Base-by-base conservation (phyloP, 75 land plant genomes). In the Cunninghamia lanceolata region DNA sequence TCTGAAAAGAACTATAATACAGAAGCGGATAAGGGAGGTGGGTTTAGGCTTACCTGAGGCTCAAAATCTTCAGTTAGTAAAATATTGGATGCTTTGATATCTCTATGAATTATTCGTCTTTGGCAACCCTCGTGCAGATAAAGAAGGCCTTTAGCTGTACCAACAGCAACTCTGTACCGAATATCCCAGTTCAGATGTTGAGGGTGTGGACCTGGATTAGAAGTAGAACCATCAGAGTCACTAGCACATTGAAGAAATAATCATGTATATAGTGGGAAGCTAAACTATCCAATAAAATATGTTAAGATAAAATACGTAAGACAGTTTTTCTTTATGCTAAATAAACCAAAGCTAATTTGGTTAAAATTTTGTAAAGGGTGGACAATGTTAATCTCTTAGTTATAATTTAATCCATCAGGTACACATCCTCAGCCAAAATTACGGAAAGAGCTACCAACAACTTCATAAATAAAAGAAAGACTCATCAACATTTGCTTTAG, bases 81-180 rank as follows among this genome's bases (percentile, higher is more conserved):
- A 80, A 95, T 90, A 71, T 95, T 95, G 84, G 93, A 90, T 17
- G 96, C 90, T 86, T 95, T 95, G 53, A 95, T 95, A 86, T 95
- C 97, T 84, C 97, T 90, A 82, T 95, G 97, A 84, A 95, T 94
- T 32, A 95, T 94, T 35, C 97, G 90, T 80, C 88, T 88, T 81
- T 86, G 91, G 80, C 96, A 95, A 63, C 80, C 63, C 53, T 90
- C 89, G 28, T 95, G 97, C 34, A 95, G 89, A 85, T 95, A 95
- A 28, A 86, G 88, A 30, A 95, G 90, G n/a, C 97, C 97, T 79
- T 89, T 85, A 54, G 97, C 97, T 47, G 88, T 91, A 28, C 97
- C 97, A 14, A 94, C 81, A 80, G 93, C 93, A 59, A 92, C 87
- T 36, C 85, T 88, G 71, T 89, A 93, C 85, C 94, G 87, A 66